phyloP scores from a whole-genome alignment of 108 stramenopile genomes.

The Nannochloropsis gaditana region DNA sequence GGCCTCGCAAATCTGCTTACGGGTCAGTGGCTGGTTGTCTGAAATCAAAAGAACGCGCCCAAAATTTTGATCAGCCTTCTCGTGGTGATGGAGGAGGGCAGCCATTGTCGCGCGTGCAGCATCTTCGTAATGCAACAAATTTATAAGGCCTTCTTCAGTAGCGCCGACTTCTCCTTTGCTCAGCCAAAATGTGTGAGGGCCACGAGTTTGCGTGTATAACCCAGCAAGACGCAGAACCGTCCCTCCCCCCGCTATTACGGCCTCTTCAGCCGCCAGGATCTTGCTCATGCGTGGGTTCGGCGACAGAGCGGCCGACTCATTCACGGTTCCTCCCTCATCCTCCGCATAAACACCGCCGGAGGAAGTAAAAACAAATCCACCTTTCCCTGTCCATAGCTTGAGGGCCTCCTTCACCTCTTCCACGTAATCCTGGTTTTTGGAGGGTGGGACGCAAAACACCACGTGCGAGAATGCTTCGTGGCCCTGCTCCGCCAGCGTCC shows the following conservation, averaged over 20 bases:
- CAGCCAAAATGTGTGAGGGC: slow-evolving; percentile 51
- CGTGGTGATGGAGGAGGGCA: neutral
- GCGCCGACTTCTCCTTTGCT: slow-evolving; percentile 20
- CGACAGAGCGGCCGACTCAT: slow-evolving; percentile 28
- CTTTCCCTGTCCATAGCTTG: slow-evolving; percentile 32
- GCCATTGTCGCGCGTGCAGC: slow-evolving; percentile 31
- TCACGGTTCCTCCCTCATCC: slow-evolving; percentile 32
- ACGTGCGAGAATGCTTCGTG: slow-evolving; percentile 28
- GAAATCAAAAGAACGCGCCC: slow-evolving; percentile 39
- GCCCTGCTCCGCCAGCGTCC: neutral
- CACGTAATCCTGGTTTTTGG: slow-evolving; percentile 35
- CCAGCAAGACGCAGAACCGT: slow-evolving; percentile 48
- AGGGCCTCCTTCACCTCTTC: slow-evolving; percentile 28
- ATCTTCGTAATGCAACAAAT: slow-evolving; percentile 50
- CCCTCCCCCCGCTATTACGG: slow-evolving; percentile 26
- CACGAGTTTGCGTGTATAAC: slow-evolving; percentile 41
- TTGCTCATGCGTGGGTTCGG: slow-evolving; percentile 15
- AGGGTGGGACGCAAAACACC: slow-evolving; percentile 37
- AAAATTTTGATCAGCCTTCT: neutral
- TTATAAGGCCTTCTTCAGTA: slow-evolving; percentile 41
- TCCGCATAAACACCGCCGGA: slow-evolving; percentile 38
- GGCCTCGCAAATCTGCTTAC: slow-evolving; percentile 44
- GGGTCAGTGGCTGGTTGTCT: slow-evolving; percentile 40
- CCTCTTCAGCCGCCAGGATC: slow-evolving; percentile 35
- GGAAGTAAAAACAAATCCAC: slow-evolving; percentile 39